Evolutionary conservation across 2,329 filamentous ascomycete genomes (phyloP).

Genomic region (Sporothrix brasiliensis): DNA sequence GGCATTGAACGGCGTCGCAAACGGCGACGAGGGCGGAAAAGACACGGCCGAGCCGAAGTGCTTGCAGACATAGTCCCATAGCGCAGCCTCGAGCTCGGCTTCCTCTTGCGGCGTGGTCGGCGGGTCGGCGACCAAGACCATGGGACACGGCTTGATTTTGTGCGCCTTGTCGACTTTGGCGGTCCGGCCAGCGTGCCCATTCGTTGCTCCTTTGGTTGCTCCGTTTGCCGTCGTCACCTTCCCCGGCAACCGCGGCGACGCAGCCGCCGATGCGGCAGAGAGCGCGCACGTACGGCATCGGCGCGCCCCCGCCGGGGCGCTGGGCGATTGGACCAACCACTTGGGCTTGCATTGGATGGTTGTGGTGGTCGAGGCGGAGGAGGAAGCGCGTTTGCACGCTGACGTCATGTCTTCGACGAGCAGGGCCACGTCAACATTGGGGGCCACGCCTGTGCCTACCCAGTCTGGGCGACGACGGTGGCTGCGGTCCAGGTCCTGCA

Average conservation of each 20-base stretch:
- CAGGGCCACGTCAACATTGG: slow-evolving; percentile 64
- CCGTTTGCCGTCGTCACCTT: not conserved
- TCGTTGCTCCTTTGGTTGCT: not conserved
- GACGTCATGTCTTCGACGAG: slow-evolving; percentile 74
- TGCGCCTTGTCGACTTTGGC: slow-evolving; percentile 20
- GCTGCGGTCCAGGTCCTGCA: slow-evolving; percentile 48
- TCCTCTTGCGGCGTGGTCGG: slow-evolving; percentile 23
- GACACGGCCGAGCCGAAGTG: slow-evolving; percentile 44
- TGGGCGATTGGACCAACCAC: slow-evolving; percentile 77
- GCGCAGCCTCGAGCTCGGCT: slow-evolving; percentile 27
- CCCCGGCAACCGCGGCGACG: not conserved
- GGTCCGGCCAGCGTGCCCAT: not conserved
- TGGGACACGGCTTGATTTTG: slow-evolving; percentile 36
- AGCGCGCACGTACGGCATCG: slow-evolving; percentile 76
- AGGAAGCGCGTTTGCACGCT: slow-evolving; percentile 7
- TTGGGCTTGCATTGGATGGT: slow-evolving; percentile 81
- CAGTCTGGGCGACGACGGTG: slow-evolving; percentile 47
- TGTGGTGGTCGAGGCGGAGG: slow-evolving; percentile 29
- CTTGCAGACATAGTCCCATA: slow-evolving; percentile 40
- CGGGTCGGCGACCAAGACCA: slow-evolving; percentile 34
- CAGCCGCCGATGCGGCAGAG: slow-evolving; percentile 40
- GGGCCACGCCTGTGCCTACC: slow-evolving; percentile 55
- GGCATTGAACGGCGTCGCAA: not conserved
- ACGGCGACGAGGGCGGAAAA: not conserved
- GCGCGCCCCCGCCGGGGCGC: slow-evolving; percentile 63